These are phyloP conservation scores for Puccinia triticina DNA, from an alignment of 1,284 basidiomycete species.

Conservation along the genomic window DNA sequence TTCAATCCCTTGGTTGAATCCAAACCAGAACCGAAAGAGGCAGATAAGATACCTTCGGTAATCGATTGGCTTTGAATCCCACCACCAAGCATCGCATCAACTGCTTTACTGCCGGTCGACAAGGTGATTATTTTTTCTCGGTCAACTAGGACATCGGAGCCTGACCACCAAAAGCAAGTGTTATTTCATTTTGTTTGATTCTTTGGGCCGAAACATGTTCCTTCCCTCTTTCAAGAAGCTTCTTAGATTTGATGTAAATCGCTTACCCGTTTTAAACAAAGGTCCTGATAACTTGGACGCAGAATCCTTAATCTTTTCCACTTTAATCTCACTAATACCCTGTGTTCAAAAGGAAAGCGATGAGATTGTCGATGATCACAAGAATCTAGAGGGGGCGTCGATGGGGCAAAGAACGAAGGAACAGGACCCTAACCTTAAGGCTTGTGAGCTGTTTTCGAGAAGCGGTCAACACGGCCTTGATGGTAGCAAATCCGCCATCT, in stretches of 20 bases:
- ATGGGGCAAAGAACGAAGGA: background rate
- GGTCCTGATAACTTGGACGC: constrained; percentile 47
- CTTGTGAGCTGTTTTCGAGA: constrained; percentile 82
- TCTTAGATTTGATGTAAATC: background rate
- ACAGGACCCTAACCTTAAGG: constrained; percentile 71
- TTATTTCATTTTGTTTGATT: constrained; percentile 63
- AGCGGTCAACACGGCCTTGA: constrained; percentile 63
- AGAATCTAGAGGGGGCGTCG: background rate
- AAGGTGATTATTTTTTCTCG: constrained; percentile 76
- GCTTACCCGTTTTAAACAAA: constrained; percentile 38
- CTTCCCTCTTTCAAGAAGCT: background rate
- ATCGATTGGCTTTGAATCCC: constrained; percentile 52
- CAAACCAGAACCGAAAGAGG: constrained; percentile 9
- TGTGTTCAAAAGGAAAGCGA: constrained; percentile 57
- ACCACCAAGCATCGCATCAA: constrained; percentile 66
- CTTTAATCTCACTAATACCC: constrained; percentile 69
- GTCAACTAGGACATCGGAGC: constrained; percentile 81
- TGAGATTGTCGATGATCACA: background rate
- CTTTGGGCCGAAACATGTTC: constrained; percentile 35
- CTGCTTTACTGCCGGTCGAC: constrained; percentile 86
- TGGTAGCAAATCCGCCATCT: constrained; percentile 64
- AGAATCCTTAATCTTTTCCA: constrained; percentile 86
- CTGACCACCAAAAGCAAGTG: constrained; percentile 76
- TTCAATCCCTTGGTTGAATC: background rate
- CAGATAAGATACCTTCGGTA: constrained; percentile 40